Evolutionary conservation across 2,329 filamentous ascomycete genomes (phyloP), one percentile per base, ranked within the genome.

Genomic region (Penicillium thymicola): DNA sequence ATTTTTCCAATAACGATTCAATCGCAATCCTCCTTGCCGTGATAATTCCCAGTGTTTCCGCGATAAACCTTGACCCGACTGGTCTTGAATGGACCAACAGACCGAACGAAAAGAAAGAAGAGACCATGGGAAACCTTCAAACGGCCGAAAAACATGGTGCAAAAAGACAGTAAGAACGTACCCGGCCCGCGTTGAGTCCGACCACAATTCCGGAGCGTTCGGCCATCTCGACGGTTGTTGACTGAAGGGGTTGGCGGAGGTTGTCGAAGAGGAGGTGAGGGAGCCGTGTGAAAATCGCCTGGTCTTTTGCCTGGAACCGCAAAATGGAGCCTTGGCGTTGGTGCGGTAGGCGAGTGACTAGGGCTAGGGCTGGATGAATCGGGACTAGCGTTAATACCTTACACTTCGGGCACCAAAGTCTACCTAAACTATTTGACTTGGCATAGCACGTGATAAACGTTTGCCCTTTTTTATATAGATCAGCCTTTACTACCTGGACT

Each of bases 101-200:
- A 66, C 58, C 41, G 61, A 59, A 51, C 36, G 51, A 57, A 54
- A 51, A 58, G 49, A 57, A 48, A 58, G 46, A 58, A 46, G 53
- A 64, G 61, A 62, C 34, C 46, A 49, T 53, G 38, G 46, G 57
- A 47, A 44, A 48, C 51, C 48, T 56, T 56, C 41, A 46, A 51
- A 54, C 53, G 54, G 55, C 45, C 46, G 49, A 53, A 54, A 37
- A 49, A 51, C 27, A 52, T 41, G 49, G 36, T 46, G 54, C 37
- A 59, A 55, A 54, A 40, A 51, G 41, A 53, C 51, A 51, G 61
- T 64, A 58, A 63, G 40, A 60, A 86, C 85, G 74, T 85, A 87
- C 85, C 76, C 86, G 84, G 75, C 85, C 85, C 72, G 80, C 80
- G 78, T 87, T 87, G 71, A 85, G 75, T 73, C 85, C 85, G 72